Evolutionary conservation across 371 early-diverging fungal species (phyloP).

Genomic region (Gilbertella persicaria): DNA sequence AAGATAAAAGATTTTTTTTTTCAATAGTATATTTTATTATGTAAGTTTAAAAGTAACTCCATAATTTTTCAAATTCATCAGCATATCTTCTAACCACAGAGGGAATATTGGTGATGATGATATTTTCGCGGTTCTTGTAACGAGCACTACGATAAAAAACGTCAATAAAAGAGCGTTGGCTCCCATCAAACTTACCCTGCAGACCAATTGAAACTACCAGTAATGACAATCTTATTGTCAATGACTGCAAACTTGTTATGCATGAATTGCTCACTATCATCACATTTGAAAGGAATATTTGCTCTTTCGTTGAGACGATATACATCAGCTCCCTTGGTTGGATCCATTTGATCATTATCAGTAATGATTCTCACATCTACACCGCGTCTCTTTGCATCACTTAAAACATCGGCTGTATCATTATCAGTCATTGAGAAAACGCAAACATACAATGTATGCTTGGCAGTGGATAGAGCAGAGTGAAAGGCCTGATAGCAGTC

Average conservation of each 20-base stretch:
- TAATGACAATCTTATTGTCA: conserved; percentile 48
- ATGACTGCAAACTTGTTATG: conserved; percentile 71
- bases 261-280: conserved; percentile 57
- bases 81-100: conserved; percentile 47
- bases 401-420: conserved; percentile 51
- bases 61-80: conserved; percentile 59
- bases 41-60: conserved; percentile 44
- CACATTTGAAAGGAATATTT: conserved; percentile 49
- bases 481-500: conserved; percentile 44
- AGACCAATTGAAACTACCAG: conserved; percentile 57
- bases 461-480: conserved; percentile 48
- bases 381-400: conserved; percentile 55
- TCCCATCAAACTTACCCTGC: conserved; percentile 30
- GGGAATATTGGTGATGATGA: conserved; percentile 59
- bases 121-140: conserved; percentile 60
- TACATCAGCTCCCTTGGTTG: conserved; percentile 52
- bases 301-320: conserved; percentile 41
- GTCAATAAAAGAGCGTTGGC: conserved; percentile 1
- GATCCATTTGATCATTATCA: conserved; percentile 64
- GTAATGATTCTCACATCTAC: conserved; percentile 59
- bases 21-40: not conserved
- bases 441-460: conserved; percentile 53
- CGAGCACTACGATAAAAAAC: conserved; percentile 52
- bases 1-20: not conserved
- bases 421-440: conserved; percentile 63